Evolutionary conservation across 768 basidiomycete species (phyloP), one percentile per base, ranked within the genome.

Genomic region (Lactarius vividus): DNA sequence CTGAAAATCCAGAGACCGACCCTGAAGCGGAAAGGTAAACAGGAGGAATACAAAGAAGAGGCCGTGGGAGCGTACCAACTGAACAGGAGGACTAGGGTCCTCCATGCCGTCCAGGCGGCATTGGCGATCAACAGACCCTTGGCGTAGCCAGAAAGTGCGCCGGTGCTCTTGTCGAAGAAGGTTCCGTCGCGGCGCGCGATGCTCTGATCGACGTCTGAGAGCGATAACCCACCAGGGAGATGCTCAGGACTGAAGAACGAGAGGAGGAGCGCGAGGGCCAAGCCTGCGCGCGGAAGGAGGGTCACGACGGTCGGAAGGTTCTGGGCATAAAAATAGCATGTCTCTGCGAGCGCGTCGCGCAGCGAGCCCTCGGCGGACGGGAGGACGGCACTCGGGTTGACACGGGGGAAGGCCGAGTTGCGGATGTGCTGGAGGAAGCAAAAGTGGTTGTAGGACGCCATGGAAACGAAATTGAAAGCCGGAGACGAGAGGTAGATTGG

Each of bases 361-460:
- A 81, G 65, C 58, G 65, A 72, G 44, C 70, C 66, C 54, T 71
- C 69, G 1, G 57, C 60, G 2, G 64, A 69, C 4, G 59, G 69
- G 31, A 70, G 62, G 46, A 62, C 55, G 2, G 68, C 69, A 71
- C 81, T 77, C 62, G 81, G 83, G 53, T 77, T 78, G 69, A 85
- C 81, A 39, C 79, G 78, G 37, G 70, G 58, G 73, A 89, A 88
- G 39, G 92, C 89, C 31, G 87, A 84, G 67, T 80, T 79, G 49
- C 93, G 89, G 69, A 95, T 80, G 75, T 94, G 84, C 65, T 88
- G 85, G 70, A 95, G 79, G 80, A 94, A 94, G 76, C 88, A 88
- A 75, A 93, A 95, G 77, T 88, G 87, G 60, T 85, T 84, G 77
- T 88, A 95, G 18, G 91, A 94, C 2, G 87, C 83, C 79, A 96